Evolutionary conservation across 140 eudicot species (phyloP).

Genomic region (Cichorium intybus): DNA sequence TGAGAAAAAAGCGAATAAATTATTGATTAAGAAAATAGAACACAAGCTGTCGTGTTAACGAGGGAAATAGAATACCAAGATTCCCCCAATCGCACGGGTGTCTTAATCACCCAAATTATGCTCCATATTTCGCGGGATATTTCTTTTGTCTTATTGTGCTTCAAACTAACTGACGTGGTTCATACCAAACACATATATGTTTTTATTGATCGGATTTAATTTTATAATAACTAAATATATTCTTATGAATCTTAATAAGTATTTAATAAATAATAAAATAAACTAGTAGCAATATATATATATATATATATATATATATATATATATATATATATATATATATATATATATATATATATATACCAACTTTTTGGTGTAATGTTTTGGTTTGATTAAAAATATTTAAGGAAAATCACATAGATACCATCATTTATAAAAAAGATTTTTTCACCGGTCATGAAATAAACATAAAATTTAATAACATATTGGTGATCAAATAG

Average conservation of each 20-base stretch:
- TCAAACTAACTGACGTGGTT: neutral
- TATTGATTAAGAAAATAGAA: neutral
- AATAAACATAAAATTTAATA: no score
- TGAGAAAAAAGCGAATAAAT: neutral
- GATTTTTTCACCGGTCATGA: no score
- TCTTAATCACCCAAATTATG: conserved; percentile 14
- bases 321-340: no score
- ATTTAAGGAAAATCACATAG: no score
- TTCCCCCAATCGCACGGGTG: neutral
- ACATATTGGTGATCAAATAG: no score
- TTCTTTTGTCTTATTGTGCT: conserved; percentile 8
- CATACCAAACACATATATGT: neutral
- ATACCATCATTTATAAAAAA: no score
- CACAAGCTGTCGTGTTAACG: conserved; percentile 2
- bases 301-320: neutral
- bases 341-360: no score
- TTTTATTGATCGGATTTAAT: neutral
- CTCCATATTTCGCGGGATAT: conserved; percentile 35
- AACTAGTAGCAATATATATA: neutral
- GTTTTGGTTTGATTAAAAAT: no score
- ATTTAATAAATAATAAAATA: neutral
- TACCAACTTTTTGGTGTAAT: no score
- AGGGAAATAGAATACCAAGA: neutral
- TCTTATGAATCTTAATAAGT: neutral
- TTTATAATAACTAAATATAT: neutral